Evolutionary conservation across 108 stramenopile species (phyloP).

Genomic region (Conticribra guillardii): DNA sequence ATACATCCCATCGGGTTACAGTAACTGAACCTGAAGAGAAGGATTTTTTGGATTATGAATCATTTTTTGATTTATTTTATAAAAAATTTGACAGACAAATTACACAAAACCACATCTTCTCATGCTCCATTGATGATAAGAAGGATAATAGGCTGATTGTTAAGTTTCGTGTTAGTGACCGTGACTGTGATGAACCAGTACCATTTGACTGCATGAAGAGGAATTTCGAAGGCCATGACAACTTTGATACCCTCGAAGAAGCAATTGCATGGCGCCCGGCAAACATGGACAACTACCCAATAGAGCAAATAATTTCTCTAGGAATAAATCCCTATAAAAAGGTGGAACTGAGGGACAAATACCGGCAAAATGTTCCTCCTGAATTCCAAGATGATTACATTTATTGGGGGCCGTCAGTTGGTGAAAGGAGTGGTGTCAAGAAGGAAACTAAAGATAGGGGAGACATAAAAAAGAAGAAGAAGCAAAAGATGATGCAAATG

Average conservation of each 20-base stretch:
- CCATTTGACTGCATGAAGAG: not conserved
- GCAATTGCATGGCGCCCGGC: not conserved
- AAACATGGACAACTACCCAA: not conserved
- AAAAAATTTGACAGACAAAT: not conserved
- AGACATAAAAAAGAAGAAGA: too few species aligned
- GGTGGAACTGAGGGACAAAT: slow-evolving; percentile 13
- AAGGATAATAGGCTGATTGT: not conserved
- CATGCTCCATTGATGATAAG: not conserved
- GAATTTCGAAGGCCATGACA: not conserved
- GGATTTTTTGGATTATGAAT: slow-evolving; percentile 1
- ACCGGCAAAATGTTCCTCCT: not conserved
- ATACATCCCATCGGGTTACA: not conserved
- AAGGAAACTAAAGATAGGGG: too few species aligned
- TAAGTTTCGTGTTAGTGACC: not conserved
- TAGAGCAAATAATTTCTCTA: not conserved
- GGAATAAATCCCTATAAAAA: slow-evolving; percentile 14
- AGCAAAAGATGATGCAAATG: too few species aligned
- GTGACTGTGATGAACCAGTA: not conserved
- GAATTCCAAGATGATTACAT: slow-evolving; percentile 8
- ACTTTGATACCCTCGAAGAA: not conserved
- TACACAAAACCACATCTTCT: slow-evolving; percentile 1
- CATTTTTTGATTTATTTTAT: not conserved
- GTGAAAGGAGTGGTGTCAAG: too few species aligned
- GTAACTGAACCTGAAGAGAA: not conserved
- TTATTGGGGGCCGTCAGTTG: too few species aligned